phyloP scores from a whole-genome alignment of 2,329 filamentous ascomycete genomes.

The Aspergillus piperis region DNA sequence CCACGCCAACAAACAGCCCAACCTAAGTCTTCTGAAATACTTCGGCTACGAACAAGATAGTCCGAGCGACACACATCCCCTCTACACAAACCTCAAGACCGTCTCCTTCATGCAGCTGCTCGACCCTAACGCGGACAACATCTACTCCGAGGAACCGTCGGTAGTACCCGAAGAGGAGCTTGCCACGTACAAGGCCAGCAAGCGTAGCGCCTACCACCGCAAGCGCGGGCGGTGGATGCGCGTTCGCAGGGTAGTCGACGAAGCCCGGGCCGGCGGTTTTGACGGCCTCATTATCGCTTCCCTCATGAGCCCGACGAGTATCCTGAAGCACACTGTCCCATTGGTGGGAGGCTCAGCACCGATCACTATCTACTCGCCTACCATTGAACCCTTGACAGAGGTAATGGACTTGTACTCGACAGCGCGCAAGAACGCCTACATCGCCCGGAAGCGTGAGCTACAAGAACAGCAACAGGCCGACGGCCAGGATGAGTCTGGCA shows the following conservation, averaged over 20 bases:
- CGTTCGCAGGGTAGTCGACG: slow-evolving; percentile 70
- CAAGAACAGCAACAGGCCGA: slow-evolving; percentile 21
- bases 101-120: slow-evolving; percentile 92
- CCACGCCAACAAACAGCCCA: slow-evolving; percentile 74
- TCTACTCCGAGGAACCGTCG: slow-evolving; percentile 69
- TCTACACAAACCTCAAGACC: slow-evolving; percentile 77
- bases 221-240: slow-evolving; percentile 83
- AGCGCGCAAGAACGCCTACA: slow-evolving; percentile 72
- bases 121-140: slow-evolving; percentile 70
- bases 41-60: slow-evolving; percentile 78
- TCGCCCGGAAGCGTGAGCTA: slow-evolving; percentile 39
- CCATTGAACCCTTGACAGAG: slow-evolving; percentile 74
- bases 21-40: slow-evolving; percentile 83
- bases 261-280: slow-evolving; percentile 73
- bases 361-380: slow-evolving; percentile 81
- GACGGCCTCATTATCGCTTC: slow-evolving; percentile 81
- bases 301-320: slow-evolving; percentile 75
- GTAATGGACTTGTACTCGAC: slow-evolving; percentile 85
- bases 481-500: slow-evolving; percentile 14
- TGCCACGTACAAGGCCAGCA: slow-evolving; percentile 73
- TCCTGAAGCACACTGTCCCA: slow-evolving; percentile 74
- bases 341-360: slow-evolving; percentile 80
- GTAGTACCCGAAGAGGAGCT: slow-evolving; percentile 62
- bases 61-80: slow-evolving; percentile 68
- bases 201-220: slow-evolving; percentile 81